phyloP scores from a whole-genome alignment of 129 eudicot genomes.

The Chrysanthemum makinoi region DNA sequence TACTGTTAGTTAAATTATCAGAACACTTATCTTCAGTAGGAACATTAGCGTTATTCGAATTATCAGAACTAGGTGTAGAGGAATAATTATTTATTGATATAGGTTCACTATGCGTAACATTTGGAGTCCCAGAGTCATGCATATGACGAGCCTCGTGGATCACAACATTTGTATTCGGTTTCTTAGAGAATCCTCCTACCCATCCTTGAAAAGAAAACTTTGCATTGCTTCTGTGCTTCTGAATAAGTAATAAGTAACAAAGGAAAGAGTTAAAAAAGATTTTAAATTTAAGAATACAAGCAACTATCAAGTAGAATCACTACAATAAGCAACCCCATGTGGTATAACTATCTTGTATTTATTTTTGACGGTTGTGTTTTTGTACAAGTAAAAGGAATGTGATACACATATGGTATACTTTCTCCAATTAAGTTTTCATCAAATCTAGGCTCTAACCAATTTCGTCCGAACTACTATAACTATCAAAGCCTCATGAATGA shows the following conservation, averaged over 20 bases:
- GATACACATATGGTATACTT: neutral
- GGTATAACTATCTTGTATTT: neutral
- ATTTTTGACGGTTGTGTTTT: neutral
- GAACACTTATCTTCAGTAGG: slow-evolving; percentile 27
- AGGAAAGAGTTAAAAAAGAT: neutral
- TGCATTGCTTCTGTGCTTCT: slow-evolving; percentile 91
- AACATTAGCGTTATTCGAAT: slow-evolving; percentile 17
- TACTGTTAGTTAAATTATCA: no score
- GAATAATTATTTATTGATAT: slow-evolving; percentile 24
- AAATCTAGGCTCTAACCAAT: no score
- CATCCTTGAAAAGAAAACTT: slow-evolving; percentile 74
- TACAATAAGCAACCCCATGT: no score
- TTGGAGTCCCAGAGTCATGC: slow-evolving; percentile 23
- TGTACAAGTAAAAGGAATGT: neutral
- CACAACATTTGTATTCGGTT: slow-evolving; percentile 36
- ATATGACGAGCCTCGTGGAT: slow-evolving; percentile 28
- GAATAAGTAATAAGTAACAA: slow-evolving; percentile 22
- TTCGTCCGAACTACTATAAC: no score
- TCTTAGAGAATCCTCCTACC: slow-evolving; percentile 67
- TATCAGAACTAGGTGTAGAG: slow-evolving; percentile 19
- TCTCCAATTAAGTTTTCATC: neutral
- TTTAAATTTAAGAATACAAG: neutral
- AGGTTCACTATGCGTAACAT: slow-evolving; percentile 24
- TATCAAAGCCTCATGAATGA: neutral
- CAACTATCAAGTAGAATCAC: no score